phyloP scores from a whole-genome alignment of 805 yeast genomes.

The Saccharomyces mikatae region DNA sequence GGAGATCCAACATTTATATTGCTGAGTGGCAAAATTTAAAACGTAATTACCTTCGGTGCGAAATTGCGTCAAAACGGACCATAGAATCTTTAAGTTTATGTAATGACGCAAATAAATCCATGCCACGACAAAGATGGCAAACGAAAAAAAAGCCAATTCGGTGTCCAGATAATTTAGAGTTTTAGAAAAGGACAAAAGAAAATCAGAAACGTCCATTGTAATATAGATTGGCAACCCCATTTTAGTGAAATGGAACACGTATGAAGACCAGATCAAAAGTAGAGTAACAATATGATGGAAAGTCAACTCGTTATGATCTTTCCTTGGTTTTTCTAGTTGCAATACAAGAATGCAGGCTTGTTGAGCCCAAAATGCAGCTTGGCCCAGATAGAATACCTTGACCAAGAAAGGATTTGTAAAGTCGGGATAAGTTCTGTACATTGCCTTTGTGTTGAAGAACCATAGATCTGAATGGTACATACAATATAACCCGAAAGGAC shows the following conservation, averaged over 20 bases:
- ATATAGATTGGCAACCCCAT: constrained; percentile 84
- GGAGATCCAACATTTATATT: constrained; percentile 88
- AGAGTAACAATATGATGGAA: constrained; percentile 86
- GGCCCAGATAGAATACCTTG: constrained; percentile 73
- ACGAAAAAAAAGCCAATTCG: constrained; percentile 11
- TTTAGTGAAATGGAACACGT: constrained; percentile 90
- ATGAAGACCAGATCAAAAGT: constrained; percentile 69
- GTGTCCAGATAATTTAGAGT: constrained; percentile 71
- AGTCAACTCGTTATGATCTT: constrained; percentile 77
- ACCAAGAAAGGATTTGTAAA: constrained; percentile 53
- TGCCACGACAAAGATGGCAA: constrained; percentile 45
- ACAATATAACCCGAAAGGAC: constrained; percentile 76
- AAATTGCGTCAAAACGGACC: constrained; percentile 75
- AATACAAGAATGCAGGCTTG: constrained; percentile 70
- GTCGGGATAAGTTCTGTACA: constrained; percentile 74
- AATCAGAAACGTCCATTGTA: constrained; percentile 89
- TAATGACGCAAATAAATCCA: constrained; percentile 86
- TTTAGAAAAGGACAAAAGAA: constrained; percentile 72
- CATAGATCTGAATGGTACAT: constrained; percentile 74
- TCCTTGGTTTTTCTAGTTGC: constrained; percentile 83
- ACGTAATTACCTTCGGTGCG: constrained; percentile 69
- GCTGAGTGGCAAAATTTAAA: constrained; percentile 74
- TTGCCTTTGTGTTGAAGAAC: constrained; percentile 73
- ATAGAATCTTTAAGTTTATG: constrained; percentile 63
- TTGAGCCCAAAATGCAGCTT: constrained; percentile 93